phyloP scores from a whole-genome alignment of 2,329 filamentous ascomycete species.

The Exophiala bonariae region DNA sequence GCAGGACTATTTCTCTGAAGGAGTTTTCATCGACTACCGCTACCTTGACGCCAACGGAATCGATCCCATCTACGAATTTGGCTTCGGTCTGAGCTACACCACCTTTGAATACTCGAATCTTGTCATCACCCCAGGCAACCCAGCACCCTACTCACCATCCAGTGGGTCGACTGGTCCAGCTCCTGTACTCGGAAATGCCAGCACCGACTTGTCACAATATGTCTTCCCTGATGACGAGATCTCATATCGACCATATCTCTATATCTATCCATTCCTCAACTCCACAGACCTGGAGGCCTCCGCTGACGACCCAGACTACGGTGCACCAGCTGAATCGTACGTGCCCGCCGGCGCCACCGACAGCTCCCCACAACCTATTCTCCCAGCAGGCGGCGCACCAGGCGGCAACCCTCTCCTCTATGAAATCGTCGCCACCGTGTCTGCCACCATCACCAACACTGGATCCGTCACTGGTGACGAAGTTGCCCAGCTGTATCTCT shows the following conservation, averaged over 20 bases:
- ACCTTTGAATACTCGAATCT: conserved; percentile 62
- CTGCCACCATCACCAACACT: conserved; percentile 52
- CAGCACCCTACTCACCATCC: conserved; percentile 53
- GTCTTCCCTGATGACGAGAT: conserved; percentile 55
- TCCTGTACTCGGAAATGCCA: conserved; percentile 51
- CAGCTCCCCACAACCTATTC: conserved; percentile 55
- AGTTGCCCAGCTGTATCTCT: conserved; percentile 66
- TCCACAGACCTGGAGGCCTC: conserved; percentile 55
- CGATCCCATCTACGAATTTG: conserved; percentile 62
- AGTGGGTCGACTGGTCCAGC: conserved; percentile 55
- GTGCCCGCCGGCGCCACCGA: conserved; percentile 53
- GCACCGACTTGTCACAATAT: conserved; percentile 52
- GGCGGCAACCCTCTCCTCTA: conserved; percentile 61
- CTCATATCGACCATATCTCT: conserved; percentile 48
- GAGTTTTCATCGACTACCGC: conserved; percentile 59
- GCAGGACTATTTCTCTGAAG: conserved; percentile 60
- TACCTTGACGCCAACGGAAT: conserved; percentile 56
- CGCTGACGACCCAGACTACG: conserved; percentile 56
- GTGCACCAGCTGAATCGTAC: conserved; percentile 48
- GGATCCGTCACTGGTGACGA: conserved; percentile 51
- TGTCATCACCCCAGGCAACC: conserved; percentile 45
- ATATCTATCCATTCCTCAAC: conserved; percentile 68
- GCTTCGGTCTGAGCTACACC: conserved; percentile 64
- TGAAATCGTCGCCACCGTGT: conserved; percentile 50
- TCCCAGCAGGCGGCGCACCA: conserved; percentile 58